Conservation (phyloP, 2,329 filamentous ascomycete genomes). For the Colletotrichum eleusines region DNA sequence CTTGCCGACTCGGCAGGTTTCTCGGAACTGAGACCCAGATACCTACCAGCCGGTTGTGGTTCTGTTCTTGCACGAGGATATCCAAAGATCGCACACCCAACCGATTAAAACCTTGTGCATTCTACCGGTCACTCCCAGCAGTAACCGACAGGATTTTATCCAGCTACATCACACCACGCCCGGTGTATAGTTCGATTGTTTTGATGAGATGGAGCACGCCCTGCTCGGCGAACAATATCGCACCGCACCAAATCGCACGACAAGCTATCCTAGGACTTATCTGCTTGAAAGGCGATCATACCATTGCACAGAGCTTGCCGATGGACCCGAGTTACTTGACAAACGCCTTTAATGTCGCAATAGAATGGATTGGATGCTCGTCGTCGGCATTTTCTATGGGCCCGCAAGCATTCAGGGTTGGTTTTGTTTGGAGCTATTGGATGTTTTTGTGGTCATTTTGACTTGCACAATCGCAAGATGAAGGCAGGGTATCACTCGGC, state of each 20-base stretch:
- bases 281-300: not conserved
- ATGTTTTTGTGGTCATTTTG: no score
- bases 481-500: not conserved
- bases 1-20: not conserved
- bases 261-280: slow-evolving; percentile 3
- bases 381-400: not conserved
- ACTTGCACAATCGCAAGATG: not conserved
- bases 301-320: not conserved
- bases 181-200: slow-evolving; percentile 4
- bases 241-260: no score
- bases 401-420: not conserved
- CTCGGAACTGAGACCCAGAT: not conserved
- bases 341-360: not conserved
- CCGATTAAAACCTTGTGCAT: no score
- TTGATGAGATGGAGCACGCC: slow-evolving; percentile 9
- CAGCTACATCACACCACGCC: slow-evolving; percentile 9
- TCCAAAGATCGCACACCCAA: not conserved
- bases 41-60: not conserved
- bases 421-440: not conserved
- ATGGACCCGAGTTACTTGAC: not conserved
- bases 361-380: not conserved
- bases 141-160: not conserved
- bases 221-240: not conserved
- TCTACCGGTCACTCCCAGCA: slow-evolving; percentile 16
- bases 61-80: not conserved